These are phyloP conservation scores for Triticum turgidum DNA, from an alignment of 176 grass and related monocot species.

Conservation along the genomic window DNA sequence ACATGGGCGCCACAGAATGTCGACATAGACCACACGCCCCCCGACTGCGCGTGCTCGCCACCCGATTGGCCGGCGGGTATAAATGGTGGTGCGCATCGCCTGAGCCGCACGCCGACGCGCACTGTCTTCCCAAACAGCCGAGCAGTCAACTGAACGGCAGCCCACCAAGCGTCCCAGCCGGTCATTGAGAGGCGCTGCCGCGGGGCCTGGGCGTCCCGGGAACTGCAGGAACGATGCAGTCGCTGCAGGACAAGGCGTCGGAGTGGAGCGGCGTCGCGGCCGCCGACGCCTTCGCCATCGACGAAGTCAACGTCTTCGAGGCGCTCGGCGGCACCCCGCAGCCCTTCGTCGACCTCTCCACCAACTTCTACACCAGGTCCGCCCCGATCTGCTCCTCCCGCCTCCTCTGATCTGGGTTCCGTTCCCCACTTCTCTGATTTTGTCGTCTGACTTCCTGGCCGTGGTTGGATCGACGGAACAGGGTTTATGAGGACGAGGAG, in stretches of 20 bases:
- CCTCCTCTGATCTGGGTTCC: not conserved
- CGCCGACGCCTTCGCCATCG: slow-evolving; percentile 82
- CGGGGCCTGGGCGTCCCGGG: not conserved
- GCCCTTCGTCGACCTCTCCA: slow-evolving; percentile 90
- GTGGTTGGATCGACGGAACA: slow-evolving; percentile 4
- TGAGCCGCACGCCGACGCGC: not conserved
- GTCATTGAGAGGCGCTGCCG: not conserved
- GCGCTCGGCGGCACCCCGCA: slow-evolving; percentile 74
- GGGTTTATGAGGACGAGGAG: slow-evolving; percentile 88
- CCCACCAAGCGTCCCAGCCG: not conserved
- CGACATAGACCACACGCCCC: not conserved
- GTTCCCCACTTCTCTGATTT: not conserved
- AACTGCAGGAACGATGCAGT: slow-evolving; percentile 47
- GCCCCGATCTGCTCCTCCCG: not conserved
- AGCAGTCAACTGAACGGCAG: slow-evolving; percentile 7
- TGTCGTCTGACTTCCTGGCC: not conserved
- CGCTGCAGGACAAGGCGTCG: slow-evolving; percentile 91
- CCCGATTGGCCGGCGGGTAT: slow-evolving; percentile 25
- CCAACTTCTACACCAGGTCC: slow-evolving; percentile 95
- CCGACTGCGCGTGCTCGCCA: not conserved
- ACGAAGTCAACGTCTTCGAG: slow-evolving; percentile 78
- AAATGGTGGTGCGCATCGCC: not conserved
- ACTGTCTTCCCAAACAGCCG: not conserved
- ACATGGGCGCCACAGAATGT: slow-evolving; percentile 4
- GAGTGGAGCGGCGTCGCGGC: slow-evolving; percentile 87